Conservation (phyloP, 768 basidiomycete genomes). For the Lyophyllum atratum region DNA sequence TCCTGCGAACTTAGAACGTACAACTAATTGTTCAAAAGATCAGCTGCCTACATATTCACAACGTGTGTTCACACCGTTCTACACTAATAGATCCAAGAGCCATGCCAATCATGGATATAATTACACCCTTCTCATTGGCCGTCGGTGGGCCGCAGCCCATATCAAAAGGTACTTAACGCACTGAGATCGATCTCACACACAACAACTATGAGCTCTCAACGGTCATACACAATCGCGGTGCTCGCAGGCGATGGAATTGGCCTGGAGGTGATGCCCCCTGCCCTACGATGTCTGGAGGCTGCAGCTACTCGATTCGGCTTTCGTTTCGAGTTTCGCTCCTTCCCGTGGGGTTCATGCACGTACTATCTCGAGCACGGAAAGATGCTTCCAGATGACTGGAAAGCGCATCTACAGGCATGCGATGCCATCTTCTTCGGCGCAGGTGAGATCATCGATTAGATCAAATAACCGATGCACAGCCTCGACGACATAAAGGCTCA, state of each 20-base stretch:
- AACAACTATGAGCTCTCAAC: slow-evolving; percentile 15
- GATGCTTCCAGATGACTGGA: slow-evolving; percentile 48
- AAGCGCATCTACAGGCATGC: slow-evolving; percentile 37
- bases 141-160: background rate
- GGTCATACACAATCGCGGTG: slow-evolving; percentile 44
- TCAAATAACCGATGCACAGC: background rate
- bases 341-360: slow-evolving; percentile 49
- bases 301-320: slow-evolving; percentile 46
- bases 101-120: too few species aligned
- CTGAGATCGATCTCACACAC: background rate
- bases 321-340: slow-evolving; percentile 42
- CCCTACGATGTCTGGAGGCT: slow-evolving; percentile 45
- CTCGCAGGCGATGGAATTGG: slow-evolving; percentile 59
- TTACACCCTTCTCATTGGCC: background rate
- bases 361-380: slow-evolving; percentile 48
- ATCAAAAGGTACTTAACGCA: background rate
- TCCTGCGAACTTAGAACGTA: too few species aligned
- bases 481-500: slow-evolving; percentile 10
- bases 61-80: too few species aligned
- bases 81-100: too few species aligned
- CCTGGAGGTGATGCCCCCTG: slow-evolving; percentile 51
- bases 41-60: too few species aligned
- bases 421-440: slow-evolving; percentile 53
- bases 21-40: too few species aligned
- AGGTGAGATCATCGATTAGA: slow-evolving; percentile 22